Evolutionary conservation across 2,329 filamentous ascomycete genomes (phyloP).

Genomic region (Diplodia intermedia): DNA sequence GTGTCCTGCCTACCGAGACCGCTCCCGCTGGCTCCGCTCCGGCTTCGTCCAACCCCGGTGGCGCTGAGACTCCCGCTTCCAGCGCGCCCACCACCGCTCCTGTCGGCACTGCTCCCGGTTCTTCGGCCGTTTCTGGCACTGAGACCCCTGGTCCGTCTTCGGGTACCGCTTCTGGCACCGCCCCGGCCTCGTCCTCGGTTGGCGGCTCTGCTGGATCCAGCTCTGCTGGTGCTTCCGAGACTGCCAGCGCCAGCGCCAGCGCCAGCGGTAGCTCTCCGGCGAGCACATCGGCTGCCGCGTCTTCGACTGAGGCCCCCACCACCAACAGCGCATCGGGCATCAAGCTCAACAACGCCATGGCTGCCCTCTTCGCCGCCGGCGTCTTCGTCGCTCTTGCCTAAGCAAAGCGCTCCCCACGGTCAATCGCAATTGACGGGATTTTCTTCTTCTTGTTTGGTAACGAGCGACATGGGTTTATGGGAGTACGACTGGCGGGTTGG

Average conservation of each 20-base stretch:
- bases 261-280: conserved; percentile 13
- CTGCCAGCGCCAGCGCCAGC: neutral
- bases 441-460: conserved; percentile 18
- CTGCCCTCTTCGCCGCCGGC: conserved; percentile 31
- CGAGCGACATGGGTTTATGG: conserved; percentile 26
- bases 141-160: conserved; percentile 12
- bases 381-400: conserved; percentile 31
- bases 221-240: conserved; percentile 8
- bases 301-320: conserved; percentile 23
- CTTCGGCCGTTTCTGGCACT: conserved; percentile 12
- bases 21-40: conserved; percentile 2
- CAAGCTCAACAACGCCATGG: conserved; percentile 30
- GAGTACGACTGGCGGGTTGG: conserved; percentile 7
- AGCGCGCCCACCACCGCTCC: neutral
- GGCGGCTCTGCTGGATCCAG: conserved; percentile 3
- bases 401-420: neutral
- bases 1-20: conserved; percentile 5
- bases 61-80: conserved; percentile 5
- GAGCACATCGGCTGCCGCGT: conserved; percentile 16
- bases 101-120: conserved; percentile 8
- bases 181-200: conserved; percentile 15
- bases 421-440: conserved; percentile 4
- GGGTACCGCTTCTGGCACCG: conserved; percentile 11
- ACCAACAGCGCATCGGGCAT: conserved; percentile 21
- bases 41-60: neutral